Evolutionary conservation across 73 alveolate species (phyloP), one percentile per base, ranked within the genome.

Genomic region (Paramecium tetraurelia): DNA sequence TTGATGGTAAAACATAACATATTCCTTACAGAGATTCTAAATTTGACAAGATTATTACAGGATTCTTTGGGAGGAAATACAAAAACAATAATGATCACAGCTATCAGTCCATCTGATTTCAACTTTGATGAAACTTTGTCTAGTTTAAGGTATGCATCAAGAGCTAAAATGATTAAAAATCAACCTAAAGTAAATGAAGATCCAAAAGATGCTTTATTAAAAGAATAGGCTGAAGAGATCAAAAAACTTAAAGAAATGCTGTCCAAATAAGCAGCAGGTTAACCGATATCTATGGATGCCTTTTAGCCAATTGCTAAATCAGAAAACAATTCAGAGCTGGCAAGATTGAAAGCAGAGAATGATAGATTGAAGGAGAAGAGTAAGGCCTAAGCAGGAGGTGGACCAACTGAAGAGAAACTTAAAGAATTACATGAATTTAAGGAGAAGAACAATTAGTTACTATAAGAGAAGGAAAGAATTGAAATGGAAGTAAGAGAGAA

Each of bases 21-120:
- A 95, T 98, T 12, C 99, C 99, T 24, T 98, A 98, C 92, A 95
- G 99, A 89, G 99, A 98, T 94, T 97, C 99, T 27, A 98, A 97
- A 93, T 93, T 93, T 98, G 29, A 98, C 99, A 10, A 94, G 99
- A 86, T 92, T 98, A 21, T 92, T 98, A 53, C 94, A 98, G 20
- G 99, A 98, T 93, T 97, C 99, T 14, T 95, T 98, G n/a, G 99
- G 99, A 75, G 99, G 99, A 27, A 98, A 98, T 90, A 98, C 99
- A 21, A 98, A 98, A 92, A 98, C 99, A 1, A 97, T 97, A 12
- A 98, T 98, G 99, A 96, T 98, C 69, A 99, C 99, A 2, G 98
- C 98, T 68, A 86, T 97, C 16, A 96, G 99, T 46, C 99, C 99
- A 8, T 97, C 99, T 10, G 97, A 95, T 86, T 97, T 95, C 90